Evolutionary conservation across 805 yeast genomes (phyloP).

Genomic region (Cephaloascus albidus): DNA sequence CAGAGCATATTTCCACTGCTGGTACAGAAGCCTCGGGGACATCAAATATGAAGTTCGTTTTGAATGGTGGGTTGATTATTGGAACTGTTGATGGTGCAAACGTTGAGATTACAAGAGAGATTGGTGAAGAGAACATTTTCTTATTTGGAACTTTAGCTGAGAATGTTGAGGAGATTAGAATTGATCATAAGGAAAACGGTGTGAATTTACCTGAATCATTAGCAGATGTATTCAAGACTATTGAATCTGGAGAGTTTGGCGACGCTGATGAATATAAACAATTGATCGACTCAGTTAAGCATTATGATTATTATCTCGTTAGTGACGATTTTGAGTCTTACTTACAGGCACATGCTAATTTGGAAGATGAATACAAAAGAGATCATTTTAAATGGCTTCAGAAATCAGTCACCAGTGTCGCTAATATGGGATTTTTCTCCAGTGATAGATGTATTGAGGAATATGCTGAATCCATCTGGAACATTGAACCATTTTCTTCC

Average conservation of each 20-base stretch:
- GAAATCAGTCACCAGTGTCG: slow-evolving; percentile 71
- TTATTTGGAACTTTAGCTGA: slow-evolving; percentile 87
- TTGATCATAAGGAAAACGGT: slow-evolving; percentile 57
- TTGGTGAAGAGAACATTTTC: slow-evolving; percentile 89
- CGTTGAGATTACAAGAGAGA: slow-evolving; percentile 88
- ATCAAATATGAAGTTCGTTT: slow-evolving; percentile 89
- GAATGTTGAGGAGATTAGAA: slow-evolving; percentile 79
- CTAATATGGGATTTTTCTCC: slow-evolving; percentile 89
- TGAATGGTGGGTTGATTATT: slow-evolving; percentile 88
- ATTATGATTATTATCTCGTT: slow-evolving; percentile 78
- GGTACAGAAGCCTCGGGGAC: slow-evolving; percentile 98
- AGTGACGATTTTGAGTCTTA: slow-evolving; percentile 85
- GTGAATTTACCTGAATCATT: slow-evolving; percentile 52
- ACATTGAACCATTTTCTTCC: slow-evolving; percentile 79
- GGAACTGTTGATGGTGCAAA: slow-evolving; percentile 98
- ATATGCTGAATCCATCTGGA: slow-evolving; percentile 90
- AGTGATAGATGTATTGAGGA: slow-evolving; percentile 88
- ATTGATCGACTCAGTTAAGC: slow-evolving; percentile 57
- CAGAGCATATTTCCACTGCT: slow-evolving; percentile 93
- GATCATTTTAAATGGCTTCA: slow-evolving; percentile 68
- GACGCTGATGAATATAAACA: slow-evolving; percentile 55
- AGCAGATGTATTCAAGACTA: slow-evolving; percentile 50
- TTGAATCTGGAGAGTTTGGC: slow-evolving; percentile 69
- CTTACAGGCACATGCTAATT: slow-evolving; percentile 67
- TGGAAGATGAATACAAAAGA: slow-evolving; percentile 58